Conservation (phyloP, 2,329 filamentous ascomycete species). For the Lasiodiplodia gonubiensis region DNA sequence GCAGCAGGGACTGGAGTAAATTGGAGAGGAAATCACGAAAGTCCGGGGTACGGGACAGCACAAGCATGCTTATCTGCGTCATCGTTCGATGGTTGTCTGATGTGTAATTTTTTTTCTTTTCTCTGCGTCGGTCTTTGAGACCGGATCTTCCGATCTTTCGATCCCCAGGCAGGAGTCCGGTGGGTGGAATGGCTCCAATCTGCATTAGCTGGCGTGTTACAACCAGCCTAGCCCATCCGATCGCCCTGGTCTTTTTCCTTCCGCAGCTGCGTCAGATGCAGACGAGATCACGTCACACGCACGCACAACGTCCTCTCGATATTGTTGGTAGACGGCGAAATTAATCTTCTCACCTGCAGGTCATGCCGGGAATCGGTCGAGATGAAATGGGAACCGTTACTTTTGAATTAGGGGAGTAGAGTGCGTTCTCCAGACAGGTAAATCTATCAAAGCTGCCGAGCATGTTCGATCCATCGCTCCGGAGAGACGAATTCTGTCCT, state of each 20-base stretch:
- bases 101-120: neutral
- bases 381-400: slow-evolving; percentile 5
- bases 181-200: slow-evolving; percentile 14
- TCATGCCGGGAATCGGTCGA: neutral
- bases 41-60: slow-evolving; percentile 12
- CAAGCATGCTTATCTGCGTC: neutral
- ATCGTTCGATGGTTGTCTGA: slow-evolving; percentile 26
- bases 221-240: slow-evolving; percentile 12
- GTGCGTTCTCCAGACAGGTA: slow-evolving; percentile 21
- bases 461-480: slow-evolving; percentile 17
- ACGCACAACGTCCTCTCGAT: slow-evolving; percentile 4
- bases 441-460: slow-evolving; percentile 22
- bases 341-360: neutral
- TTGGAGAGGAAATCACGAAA: neutral
- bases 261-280: slow-evolving; percentile 20
- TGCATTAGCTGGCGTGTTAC: slow-evolving; percentile 12
- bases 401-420: slow-evolving; percentile 27
- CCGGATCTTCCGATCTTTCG: slow-evolving; percentile 12
- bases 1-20: neutral
- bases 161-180: slow-evolving; percentile 7
- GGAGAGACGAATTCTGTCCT: slow-evolving; percentile 10
- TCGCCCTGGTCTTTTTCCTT: slow-evolving; percentile 14
- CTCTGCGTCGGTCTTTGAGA: neutral
- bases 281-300: slow-evolving; percentile 23
- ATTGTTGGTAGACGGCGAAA: neutral